Evolutionary conservation across 2,329 filamentous ascomycete genomes (phyloP), one percentile per base, ranked within the genome.

Genomic region (Drechslerella stenobrocha): DNA sequence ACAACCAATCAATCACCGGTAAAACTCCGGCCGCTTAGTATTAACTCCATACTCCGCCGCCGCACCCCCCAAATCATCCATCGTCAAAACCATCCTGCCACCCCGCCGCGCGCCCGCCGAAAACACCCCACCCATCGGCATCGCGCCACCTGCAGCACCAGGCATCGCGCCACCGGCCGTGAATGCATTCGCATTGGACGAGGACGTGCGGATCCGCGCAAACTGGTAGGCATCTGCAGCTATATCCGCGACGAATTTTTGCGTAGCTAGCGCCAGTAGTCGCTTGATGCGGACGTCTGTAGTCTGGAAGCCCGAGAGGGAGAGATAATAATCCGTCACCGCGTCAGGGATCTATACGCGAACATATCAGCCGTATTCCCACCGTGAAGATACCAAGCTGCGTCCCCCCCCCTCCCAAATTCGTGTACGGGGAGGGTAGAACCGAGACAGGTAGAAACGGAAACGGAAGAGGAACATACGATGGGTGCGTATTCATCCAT

Each of bases 401-500:
- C 2, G 9, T 2, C 42, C 24, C 35, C 40, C 47, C 22, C 52
- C 28, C 20, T 30, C 23, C 2, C 26, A 30, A 23, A 37, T n/a
- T 22, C n/a, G 24, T 3, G n/a, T n/a, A n/a, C n/a, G n/a, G n/a
- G n/a, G n/a, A n/a, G n/a, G n/a, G n/a, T n/a, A n/a, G n/a, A n/a
- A n/a, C n/a, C n/a, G n/a, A n/a, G n/a, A n/a, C n/a, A n/a, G n/a
- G n/a, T n/a, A n/a, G n/a, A n/a, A n/a, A n/a, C n/a, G n/a, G n/a
- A n/a, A n/a, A n/a, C n/a, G 32, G 23, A 18, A 32, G 34, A 35
- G 20, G 32, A 46, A 79, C 87, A 71, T 82, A 96, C 91, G 74
- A 98, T 96, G 8, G 93, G 93, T 67, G 93, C 90, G 78, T 93
- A 97, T 74, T 98, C 93, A 75, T 98, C 93, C 87, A 98, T 97